phyloP scores from a whole-genome alignment of 257 asterid species.

The Nicotiana obtusifolia region DNA sequence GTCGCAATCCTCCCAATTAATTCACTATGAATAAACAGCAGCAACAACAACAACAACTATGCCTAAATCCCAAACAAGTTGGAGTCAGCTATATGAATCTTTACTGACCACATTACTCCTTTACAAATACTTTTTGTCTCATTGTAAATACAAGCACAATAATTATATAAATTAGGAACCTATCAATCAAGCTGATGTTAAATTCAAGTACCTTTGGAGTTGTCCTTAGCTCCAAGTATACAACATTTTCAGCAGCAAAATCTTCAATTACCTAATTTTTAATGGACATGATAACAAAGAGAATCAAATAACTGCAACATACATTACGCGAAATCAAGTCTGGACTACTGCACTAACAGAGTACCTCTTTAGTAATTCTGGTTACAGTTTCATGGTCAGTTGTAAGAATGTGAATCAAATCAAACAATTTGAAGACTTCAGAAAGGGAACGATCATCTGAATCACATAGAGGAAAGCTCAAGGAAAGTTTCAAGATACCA shows the following conservation, averaged over 20 bases:
- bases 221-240: slow-evolving; percentile 83
- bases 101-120: no score
- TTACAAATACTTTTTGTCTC: no score
- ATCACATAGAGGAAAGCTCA: slow-evolving; percentile 15
- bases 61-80: no score
- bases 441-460: slow-evolving; percentile 74
- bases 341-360: neutral
- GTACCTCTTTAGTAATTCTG: slow-evolving; percentile 83
- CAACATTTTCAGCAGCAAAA: slow-evolving; percentile 89
- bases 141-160: neutral
- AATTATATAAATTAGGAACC: neutral
- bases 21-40: neutral
- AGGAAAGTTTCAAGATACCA: neutral
- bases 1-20: neutral
- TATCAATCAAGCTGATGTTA: neutral
- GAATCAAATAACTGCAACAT: slow-evolving; percentile 5
- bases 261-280: slow-evolving; percentile 73
- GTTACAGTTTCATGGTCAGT: slow-evolving; percentile 80
- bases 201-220: slow-evolving; percentile 68
- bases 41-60: no score
- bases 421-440: slow-evolving; percentile 91
- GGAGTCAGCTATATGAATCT: no score
- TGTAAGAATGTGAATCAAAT: slow-evolving; percentile 74
- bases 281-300: neutral
- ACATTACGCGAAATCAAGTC: neutral